Conservation (phyloP, 208 protist species). For the Acanthamoeba lugdunensis region DNA sequence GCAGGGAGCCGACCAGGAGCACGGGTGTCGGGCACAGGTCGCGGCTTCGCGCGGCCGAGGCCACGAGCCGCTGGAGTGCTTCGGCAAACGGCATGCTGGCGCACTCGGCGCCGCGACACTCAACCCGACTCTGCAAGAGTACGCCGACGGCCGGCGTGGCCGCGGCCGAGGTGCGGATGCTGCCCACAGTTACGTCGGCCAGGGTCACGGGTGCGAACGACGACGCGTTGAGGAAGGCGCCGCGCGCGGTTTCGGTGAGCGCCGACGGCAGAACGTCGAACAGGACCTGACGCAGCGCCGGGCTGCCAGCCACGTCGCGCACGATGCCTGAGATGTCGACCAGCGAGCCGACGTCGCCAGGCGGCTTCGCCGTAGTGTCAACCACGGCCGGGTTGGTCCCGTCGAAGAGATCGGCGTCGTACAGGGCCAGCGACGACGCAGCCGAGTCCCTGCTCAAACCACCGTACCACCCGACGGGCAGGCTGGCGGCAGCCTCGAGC, state of each 20-base stretch:
- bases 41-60: background rate
- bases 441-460: background rate
- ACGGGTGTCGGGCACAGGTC: background rate
- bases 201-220: background rate
- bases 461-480: background rate
- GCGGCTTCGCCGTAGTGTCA: background rate
- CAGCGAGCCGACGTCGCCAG: background rate
- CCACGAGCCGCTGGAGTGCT: background rate
- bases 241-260: background rate
- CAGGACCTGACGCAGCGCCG: conserved; percentile 2
- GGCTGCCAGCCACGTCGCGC: background rate
- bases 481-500: background rate
- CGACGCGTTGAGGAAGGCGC: background rate
- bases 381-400: background rate
- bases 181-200: background rate
- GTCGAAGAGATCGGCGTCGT: conserved; percentile 33
- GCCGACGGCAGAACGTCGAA: background rate
- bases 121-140: background rate
- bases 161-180: background rate
- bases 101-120: background rate
- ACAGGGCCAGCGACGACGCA: background rate
- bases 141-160: background rate
- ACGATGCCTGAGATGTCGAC: background rate
- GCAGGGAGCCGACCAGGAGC: background rate
- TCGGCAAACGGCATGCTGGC: background rate